phyloP scores from a whole-genome alignment of 139 green algal species.

The Edaphochlamys debaryana region DNA sequence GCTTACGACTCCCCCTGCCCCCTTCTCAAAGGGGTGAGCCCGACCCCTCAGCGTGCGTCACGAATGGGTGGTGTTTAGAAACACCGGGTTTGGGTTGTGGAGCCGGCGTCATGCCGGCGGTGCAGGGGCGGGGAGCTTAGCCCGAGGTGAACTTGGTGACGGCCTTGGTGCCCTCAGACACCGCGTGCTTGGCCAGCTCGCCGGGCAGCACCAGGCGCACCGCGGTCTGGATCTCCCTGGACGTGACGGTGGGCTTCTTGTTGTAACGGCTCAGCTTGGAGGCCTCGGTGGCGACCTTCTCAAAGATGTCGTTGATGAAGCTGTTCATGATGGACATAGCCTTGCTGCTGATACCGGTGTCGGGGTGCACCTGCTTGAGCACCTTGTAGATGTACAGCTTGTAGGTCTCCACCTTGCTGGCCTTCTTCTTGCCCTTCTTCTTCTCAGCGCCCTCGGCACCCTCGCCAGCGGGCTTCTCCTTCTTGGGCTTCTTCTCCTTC shows the following conservation, averaged over 20 bases:
- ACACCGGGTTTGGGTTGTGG: too few relatives aligned
- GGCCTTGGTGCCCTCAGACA: constrained; percentile 86
- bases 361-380: constrained; percentile 91
- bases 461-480: too few relatives aligned
- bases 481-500: too few relatives aligned
- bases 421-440: too few relatives aligned
- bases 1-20: too few relatives aligned
- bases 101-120: too few relatives aligned
- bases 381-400: constrained; percentile 99
- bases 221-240: constrained; percentile 79
- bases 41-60: too few relatives aligned
- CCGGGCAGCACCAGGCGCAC: constrained; percentile 83
- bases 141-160: constrained; percentile 90
- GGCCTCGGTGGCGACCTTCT: constrained; percentile 87
- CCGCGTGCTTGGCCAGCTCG: constrained; percentile 88
- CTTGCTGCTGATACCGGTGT: constrained; percentile 96
- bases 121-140: too few relatives aligned
- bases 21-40: too few relatives aligned
- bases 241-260: constrained; percentile 52
- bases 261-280: constrained; percentile 62
- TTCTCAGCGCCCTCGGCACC: too few relatives aligned
- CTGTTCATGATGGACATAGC: constrained; percentile 95
- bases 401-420: constrained; percentile 81
- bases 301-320: constrained; percentile 79
- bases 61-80: too few relatives aligned